These are phyloP conservation scores for Abrus precatorius DNA, from an alignment of 306 rosid genomes.

Conservation along the genomic window DNA sequence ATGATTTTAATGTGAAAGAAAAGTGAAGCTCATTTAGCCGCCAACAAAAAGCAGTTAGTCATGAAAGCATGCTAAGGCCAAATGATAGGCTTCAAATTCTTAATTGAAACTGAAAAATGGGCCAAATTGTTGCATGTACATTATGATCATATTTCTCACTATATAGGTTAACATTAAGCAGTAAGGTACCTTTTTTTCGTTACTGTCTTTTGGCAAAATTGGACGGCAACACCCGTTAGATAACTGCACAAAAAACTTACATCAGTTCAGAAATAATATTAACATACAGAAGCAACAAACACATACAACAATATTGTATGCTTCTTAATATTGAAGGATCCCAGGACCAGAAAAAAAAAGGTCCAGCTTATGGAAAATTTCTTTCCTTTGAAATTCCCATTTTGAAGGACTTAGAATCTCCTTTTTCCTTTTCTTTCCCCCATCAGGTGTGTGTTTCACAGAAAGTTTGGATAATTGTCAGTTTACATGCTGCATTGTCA, in stretches of 20 bases:
- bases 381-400: constrained; percentile 20
- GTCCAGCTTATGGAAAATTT: neutral
- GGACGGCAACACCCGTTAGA: constrained; percentile 64
- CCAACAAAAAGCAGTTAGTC: constrained; percentile 16
- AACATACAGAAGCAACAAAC: constrained; percentile 29
- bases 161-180: constrained; percentile 25
- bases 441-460: neutral
- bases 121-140: constrained; percentile 8
- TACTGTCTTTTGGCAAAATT: constrained; percentile 73
- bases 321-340: constrained; percentile 34
- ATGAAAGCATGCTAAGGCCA: constrained; percentile 18
- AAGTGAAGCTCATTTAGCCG: constrained; percentile 39
- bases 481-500: constrained; percentile 36
- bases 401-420: constrained; percentile 25
- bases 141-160: neutral
- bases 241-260: constrained; percentile 57
- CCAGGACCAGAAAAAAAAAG: constrained; percentile 7
- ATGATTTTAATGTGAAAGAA: constrained; percentile 24
- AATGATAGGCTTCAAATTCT: constrained; percentile 15
- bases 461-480: neutral
- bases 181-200: constrained; percentile 75
- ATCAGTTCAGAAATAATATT: constrained; percentile 43
- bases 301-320: constrained; percentile 15
- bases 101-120: constrained; percentile 10
- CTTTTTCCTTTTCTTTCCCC: constrained; percentile 20